These are phyloP conservation scores for cucumber (Cucumis sativus) DNA, from an alignment of 306 rosid species.

Conservation along the genomic window DNA sequence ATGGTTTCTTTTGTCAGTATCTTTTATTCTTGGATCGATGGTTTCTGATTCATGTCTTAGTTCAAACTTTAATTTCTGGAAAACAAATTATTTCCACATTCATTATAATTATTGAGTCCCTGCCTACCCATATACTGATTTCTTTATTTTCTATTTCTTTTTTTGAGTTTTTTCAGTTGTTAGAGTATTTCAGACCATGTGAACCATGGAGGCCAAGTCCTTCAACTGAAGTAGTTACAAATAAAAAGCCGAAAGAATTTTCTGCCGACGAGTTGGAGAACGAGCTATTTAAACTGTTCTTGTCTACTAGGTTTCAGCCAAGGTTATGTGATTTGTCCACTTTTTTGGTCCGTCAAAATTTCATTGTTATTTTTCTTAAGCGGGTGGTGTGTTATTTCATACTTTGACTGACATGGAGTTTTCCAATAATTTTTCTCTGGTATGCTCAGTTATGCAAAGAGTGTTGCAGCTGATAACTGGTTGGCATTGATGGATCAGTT, in stretches of 20 bases:
- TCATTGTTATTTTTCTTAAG: background rate
- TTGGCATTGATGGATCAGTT: constrained; percentile 53
- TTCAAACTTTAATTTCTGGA: background rate
- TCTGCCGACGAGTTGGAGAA: constrained; percentile 32
- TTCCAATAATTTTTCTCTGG: background rate
- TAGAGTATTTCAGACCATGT: constrained; percentile 35
- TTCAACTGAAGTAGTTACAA: constrained; percentile 2
- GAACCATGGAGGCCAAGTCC: constrained; percentile 55
- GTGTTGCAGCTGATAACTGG: constrained; percentile 62
- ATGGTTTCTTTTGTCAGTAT: background rate
- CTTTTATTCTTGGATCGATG: background rate
- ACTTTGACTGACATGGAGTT: background rate
- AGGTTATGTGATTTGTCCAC: constrained; percentile 31
- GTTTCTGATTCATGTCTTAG: background rate
- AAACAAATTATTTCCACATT: background rate
- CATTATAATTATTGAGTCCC: background rate
- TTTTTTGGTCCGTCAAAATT: background rate
- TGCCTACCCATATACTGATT: background rate
- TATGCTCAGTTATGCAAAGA: constrained; percentile 28
- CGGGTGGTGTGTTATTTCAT: background rate
- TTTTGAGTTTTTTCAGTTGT: constrained; percentile 45
- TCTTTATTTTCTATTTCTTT: background rate
- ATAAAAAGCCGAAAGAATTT: constrained; percentile 19
- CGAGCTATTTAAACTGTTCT: constrained; percentile 37
- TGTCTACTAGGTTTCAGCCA: constrained; percentile 47